Percentiles rank a stretch among this genome's conserved stretches.
phyloP scores from a whole-genome alignment of 139 green algal genomes.

The Zygnema cylindricum region DNA sequence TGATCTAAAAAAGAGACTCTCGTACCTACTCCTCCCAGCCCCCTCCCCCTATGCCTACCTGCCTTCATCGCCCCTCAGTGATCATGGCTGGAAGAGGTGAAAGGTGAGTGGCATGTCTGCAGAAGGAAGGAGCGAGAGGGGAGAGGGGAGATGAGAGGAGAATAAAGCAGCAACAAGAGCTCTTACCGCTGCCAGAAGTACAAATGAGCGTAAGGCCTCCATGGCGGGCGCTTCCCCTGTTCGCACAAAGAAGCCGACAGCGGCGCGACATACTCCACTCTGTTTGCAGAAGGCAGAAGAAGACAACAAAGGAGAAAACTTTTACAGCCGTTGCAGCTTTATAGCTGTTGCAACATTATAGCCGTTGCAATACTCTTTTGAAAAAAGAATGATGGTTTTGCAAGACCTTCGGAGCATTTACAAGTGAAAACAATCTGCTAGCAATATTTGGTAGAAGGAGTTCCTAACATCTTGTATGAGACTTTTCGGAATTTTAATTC shows the following conservation, averaged over 20 bases:
- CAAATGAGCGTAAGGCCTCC: not conserved
- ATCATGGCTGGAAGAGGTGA: not conserved
- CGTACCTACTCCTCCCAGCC: not conserved
- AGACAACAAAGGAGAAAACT: not conserved
- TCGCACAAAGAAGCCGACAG: not conserved
- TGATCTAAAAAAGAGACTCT: not conserved
- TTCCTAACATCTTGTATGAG: too few relatives aligned
- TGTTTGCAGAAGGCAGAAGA: not conserved
- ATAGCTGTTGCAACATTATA: not conserved
- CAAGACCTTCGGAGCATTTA: not conserved
- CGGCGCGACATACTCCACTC: constrained; percentile 6
- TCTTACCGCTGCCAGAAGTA: constrained; percentile 9
- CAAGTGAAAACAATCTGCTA: not conserved
- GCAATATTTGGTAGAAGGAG: not conserved
- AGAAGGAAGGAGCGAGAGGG: not conserved
- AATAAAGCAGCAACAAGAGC: not conserved
- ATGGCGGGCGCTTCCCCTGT: not conserved
- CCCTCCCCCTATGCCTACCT: not conserved
- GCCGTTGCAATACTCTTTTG: not conserved
- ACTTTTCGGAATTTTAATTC: too few relatives aligned
- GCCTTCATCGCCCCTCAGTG: not conserved
- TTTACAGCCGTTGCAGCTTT: not conserved
- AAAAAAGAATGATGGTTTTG: not conserved
- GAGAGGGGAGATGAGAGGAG: not conserved
- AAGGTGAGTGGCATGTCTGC: not conserved